Base-by-base conservation (phyloP, 2,329 filamentous ascomycete genomes). In the Colletotrichum orbiculare region DNA sequence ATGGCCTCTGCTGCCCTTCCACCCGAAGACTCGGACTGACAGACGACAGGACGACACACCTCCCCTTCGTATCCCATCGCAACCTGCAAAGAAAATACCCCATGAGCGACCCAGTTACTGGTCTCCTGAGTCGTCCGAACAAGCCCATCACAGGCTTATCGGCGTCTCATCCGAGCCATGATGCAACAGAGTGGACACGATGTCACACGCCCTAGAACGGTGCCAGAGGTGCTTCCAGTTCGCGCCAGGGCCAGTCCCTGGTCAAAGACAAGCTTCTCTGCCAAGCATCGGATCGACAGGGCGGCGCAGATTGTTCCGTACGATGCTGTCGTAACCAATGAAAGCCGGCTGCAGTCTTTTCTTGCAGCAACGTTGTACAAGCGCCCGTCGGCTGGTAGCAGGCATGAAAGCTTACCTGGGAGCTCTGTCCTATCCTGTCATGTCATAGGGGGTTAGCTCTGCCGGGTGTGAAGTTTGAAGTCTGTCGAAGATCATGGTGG, bases 401-500 rank as follows among this genome's bases (percentile, higher is more conserved):
- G n/a, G 35, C n/a, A 17, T n/a, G n/a, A 46, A 46, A 46, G 8
- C 43, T 15, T 46, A 25, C 25, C 25, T 25, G 25, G 25, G 25
- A 25, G 25, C 25, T 25, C 25, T 25, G 4, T 25, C 25, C 25
- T 25, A 5, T 25, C 25, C 25, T 25, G 25, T 25, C 25, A 25
- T 25, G 25, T 25, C 25, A 4, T 25, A 25, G 25, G 25, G 25
- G 25, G 3, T 25, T 25, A 37, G 41, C 45, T 54, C 15, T 66
- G 58, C 57, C 46, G 33, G 57, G 47, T 61, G 39, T 53, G 59
- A 25, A 63, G 63, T 66, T 66, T 66, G 63, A 66, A 66, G 63
- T 63, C 53, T 57, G 63, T 66, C 63, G 63, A 63, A 57, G 63
- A 66, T 66, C 63, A 65, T 35, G 42, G 59, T 66, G 63, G 63